Base-by-base conservation (phyloP, 306 rosid genomes). In the Vigna radiata region DNA sequence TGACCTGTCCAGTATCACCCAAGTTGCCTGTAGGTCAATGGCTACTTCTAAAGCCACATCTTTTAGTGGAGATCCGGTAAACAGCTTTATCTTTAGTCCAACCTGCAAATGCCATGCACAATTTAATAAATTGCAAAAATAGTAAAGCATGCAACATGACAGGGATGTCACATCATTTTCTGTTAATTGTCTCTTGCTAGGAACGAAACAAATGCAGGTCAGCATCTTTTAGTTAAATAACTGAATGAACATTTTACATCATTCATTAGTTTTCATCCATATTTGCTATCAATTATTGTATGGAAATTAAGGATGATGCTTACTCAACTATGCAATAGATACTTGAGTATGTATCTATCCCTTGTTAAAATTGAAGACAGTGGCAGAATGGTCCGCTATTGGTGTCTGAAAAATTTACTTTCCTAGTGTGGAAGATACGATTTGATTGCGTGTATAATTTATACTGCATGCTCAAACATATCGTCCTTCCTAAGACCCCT, bases 1-100 rank as follows among this genome's bases (percentile, higher is more conserved):
- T 77, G 36, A 94, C 98, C 93, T 91, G 72, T 88, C 94, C 37
- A 94, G 91, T 73, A 94, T 79, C 16, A 91, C 52, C 97, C 96
- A 91, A 50, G 91, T 87, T 75, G 97, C 87, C 41, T 88, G 78
- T 29, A 81, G 78, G 62, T 44, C 77, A 79, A 0, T 62, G 54
- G 87, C 89, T 36, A 39, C 79, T 50, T 82, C 82, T 17, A 86
- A 14, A 31, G 94, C 91, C 79, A 82, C 85, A 47, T 72, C 70
- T 82, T 74, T 90, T 0, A 48, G 79, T 36, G 89, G 81, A 23
- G 90, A 16, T 54, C 94, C 98, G 27, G 74, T 70, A 47, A 82
- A 76, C 80, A 90, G 81, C 81, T 65, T 84, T 50, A 86, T 33
- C 76, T 73, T 76, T 70, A 94, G 87, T 14, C 52, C 75, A 79